Conservation (phyloP, 2,329 filamentous ascomycete species). For the Pseudogymnoascus sp. region DNA sequence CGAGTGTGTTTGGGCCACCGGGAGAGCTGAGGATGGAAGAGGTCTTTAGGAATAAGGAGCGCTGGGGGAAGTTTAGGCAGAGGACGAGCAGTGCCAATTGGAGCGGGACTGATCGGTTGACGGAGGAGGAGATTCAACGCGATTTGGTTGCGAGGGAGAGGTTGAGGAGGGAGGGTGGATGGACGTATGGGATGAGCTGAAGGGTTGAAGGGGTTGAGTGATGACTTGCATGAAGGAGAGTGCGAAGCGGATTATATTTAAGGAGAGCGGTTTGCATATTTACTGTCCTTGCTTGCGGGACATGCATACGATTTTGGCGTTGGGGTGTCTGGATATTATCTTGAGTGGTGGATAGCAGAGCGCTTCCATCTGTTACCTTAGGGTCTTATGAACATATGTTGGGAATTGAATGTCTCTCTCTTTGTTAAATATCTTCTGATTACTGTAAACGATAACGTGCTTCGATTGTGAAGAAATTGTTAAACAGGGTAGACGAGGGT, state of each 20-base stretch:
- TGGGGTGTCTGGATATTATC: constrained; percentile 3
- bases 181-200: constrained; percentile 52
- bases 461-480: not conserved
- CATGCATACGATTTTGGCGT: constrained; percentile 5
- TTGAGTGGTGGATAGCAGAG: constrained; percentile 3
- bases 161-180: constrained; percentile 75
- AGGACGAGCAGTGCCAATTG: constrained; percentile 94
- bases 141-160: constrained; percentile 74
- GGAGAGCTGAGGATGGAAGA: constrained; percentile 90
- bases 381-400: constrained; percentile 7
- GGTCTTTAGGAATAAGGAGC: constrained; percentile 85
- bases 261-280: constrained; percentile 7
- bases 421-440: not conserved
- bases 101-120: constrained; percentile 73
- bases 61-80: constrained; percentile 79
- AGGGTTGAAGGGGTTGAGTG: not conserved
- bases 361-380: constrained; percentile 1
- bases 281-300: not conserved
- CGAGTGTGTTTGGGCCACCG: constrained; percentile 81
- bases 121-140: constrained; percentile 76
- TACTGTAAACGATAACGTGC: not conserved
- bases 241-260: constrained; percentile 3
- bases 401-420: not conserved
- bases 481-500: not conserved
- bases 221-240: not conserved